Conservation (phyloP, 768 basidiomycete species). For the Russula olivacea region DNA sequence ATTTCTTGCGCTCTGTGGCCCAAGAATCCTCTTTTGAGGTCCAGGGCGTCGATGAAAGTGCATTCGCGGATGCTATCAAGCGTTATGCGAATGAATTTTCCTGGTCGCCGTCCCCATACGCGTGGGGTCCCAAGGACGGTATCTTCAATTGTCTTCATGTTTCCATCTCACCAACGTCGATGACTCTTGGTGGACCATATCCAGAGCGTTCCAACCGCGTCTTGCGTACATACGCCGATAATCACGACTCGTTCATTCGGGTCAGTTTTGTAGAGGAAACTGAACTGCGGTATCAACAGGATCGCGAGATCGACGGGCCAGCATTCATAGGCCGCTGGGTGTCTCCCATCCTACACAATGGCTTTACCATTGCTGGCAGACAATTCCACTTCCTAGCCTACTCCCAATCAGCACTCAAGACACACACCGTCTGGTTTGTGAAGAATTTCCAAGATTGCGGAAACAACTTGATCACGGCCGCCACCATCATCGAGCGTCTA, state of each 20-base stretch:
- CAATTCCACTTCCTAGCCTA: constrained; percentile 62
- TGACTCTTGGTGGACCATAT: constrained; percentile 48
- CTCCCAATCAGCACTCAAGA: constrained; percentile 66
- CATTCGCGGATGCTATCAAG: constrained; percentile 21
- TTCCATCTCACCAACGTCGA: constrained; percentile 49
- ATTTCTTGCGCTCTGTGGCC: constrained; percentile 34
- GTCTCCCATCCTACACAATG: constrained; percentile 39
- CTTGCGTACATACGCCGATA: constrained; percentile 44
- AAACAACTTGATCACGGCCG: constrained; percentile 34
- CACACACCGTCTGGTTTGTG: constrained; percentile 57
- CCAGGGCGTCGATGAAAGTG: not conserved
- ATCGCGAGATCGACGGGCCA: constrained; percentile 50
- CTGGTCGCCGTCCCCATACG: not conserved
- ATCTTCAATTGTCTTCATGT: constrained; percentile 44
- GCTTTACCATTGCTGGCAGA: constrained; percentile 50
- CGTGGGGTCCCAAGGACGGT: constrained; percentile 14
- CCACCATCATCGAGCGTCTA: constrained; percentile 47
- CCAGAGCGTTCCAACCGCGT: constrained; percentile 58
- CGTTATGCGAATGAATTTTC: constrained; percentile 30
- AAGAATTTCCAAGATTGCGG: constrained; percentile 42
- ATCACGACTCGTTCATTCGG: constrained; percentile 53
- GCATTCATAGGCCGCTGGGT: constrained; percentile 46
- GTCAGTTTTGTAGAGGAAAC: constrained; percentile 61
- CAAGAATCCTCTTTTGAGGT: constrained; percentile 18
- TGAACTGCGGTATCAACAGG: constrained; percentile 45